Evolutionary conservation across 306 rosid genomes (phyloP).

Genomic region (Senna tora): DNA sequence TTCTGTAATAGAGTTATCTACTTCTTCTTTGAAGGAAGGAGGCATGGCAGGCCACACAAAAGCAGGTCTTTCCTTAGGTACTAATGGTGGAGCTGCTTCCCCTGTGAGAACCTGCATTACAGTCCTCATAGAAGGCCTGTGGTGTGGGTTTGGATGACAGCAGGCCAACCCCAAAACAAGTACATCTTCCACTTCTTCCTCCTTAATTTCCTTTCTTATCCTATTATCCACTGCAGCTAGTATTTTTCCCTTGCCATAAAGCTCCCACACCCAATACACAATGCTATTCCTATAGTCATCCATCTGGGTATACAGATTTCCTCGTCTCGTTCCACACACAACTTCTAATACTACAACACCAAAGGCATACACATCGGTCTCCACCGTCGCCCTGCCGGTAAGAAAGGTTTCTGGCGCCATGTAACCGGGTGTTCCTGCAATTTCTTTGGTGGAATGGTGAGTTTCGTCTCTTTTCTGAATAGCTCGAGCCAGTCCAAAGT

Average conservation of each 20-base stretch:
- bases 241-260: constrained; percentile 45
- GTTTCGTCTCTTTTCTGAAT: constrained; percentile 56
- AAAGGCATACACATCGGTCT: constrained; percentile 77
- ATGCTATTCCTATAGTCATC: constrained; percentile 58
- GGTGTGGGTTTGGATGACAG: constrained; percentile 79
- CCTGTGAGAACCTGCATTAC: constrained; percentile 65
- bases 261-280: constrained; percentile 74
- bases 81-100: constrained; percentile 52
- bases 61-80: constrained; percentile 61
- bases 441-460: constrained; percentile 72
- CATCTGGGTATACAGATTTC: constrained; percentile 35
- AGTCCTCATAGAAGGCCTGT: constrained; percentile 67
- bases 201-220: constrained; percentile 32
- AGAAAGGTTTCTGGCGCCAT: constrained; percentile 88
- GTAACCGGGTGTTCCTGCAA: constrained; percentile 85
- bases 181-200: constrained; percentile 40
- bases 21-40: constrained; percentile 46
- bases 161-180: constrained; percentile 73
- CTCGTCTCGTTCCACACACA: constrained; percentile 65
- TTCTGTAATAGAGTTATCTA: constrained; percentile 18
- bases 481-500: constrained; percentile 75
- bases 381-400: constrained; percentile 63
- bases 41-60: constrained; percentile 80
- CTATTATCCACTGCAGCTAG: constrained; percentile 52
- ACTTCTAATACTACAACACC: constrained; percentile 73